These are phyloP conservation scores for Globisporangium carolinianum DNA, from an alignment of 352 stramenopile genomes.

Conservation along the genomic window DNA sequence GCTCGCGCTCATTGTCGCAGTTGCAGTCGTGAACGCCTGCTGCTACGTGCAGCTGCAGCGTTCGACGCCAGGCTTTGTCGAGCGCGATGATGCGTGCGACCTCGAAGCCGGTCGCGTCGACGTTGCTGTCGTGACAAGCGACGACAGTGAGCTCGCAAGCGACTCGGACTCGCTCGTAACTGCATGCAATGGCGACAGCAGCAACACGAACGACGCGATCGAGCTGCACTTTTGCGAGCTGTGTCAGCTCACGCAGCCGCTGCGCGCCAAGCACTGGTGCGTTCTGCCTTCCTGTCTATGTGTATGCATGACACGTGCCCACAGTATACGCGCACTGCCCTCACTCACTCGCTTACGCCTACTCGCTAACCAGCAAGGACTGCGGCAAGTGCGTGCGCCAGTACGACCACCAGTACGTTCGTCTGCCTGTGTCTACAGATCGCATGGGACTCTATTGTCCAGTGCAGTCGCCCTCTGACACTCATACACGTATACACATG, in stretches of 20 bases:
- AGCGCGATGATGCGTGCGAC: slow-evolving; percentile 6
- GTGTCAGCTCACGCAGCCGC: slow-evolving; percentile 53
- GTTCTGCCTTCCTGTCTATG: not conserved
- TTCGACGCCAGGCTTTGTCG: slow-evolving; percentile 54
- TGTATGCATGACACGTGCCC: not conserved
- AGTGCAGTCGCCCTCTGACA: no score
- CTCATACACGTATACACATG: slow-evolving; percentile 3
- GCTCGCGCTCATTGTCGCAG: slow-evolving; percentile 28
- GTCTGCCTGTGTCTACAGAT: not conserved
- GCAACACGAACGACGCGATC: not conserved
- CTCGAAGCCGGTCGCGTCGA: slow-evolving; percentile 12
- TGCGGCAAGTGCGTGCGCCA: slow-evolving; percentile 64
- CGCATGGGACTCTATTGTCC: no score
- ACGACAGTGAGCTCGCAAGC: slow-evolving; percentile 14
- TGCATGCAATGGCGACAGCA: not conserved
- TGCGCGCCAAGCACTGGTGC: slow-evolving; percentile 72
- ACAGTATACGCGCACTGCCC: not conserved
- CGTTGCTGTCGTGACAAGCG: not conserved
- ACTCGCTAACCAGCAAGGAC: slow-evolving; percentile 37
- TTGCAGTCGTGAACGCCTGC: slow-evolving; percentile 30
- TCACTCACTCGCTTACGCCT: not conserved
- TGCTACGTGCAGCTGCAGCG: slow-evolving; percentile 54
- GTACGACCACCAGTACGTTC: slow-evolving; percentile 74
- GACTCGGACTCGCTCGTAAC: slow-evolving; percentile 27
- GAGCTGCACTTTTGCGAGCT: slow-evolving; percentile 44